Evolutionary conservation across 345 rosid genomes (phyloP), one percentile per base, ranked within the genome.

Genomic region (Gossypium anomalum): DNA sequence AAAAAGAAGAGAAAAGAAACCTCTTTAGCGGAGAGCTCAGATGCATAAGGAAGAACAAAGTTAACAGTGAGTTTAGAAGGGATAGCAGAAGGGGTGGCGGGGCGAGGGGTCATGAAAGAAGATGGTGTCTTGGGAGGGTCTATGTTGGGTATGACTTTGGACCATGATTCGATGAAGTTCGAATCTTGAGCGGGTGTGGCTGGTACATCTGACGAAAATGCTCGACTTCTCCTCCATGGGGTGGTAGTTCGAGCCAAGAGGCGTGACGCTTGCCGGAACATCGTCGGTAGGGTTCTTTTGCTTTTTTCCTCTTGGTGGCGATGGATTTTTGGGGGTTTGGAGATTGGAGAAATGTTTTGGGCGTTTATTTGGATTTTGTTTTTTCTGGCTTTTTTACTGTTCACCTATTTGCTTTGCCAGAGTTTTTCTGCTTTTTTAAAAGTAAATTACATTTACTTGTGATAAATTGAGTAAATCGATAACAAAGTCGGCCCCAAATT

Each of bases 21-120:
- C 93, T 89, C 89, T 80, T 84, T 85, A 6, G 62, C 72, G 71
- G 83, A 52, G 74, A 89, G 90, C 86, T 83, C 88, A 72, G 88
- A 79, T 67, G 84, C 69, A 75, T 82, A 86, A 65, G 89, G 98
- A 66, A 93, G 98, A 58, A 93, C 97, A 61, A 91, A 91, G 79
- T 93, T 91, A 80, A 90, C 92, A 41, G 97, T 89, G 83, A 91
- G 85, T 84, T 91, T 93, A 57, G 95, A 67, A 9, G 98, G 98
- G 41, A 93, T 75, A 6, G 95, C 25, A 34, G 95, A 74, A 7
- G 89, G 87, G 25, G 81, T 86, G 1, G 89, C 77, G 7, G 93
- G 92, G 58, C 91, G 89, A 63, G 97, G 83, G 45, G 69, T 22
- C 97, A 93, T 89, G 85, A 76, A 93, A 8, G 93, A 22, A 16